These are phyloP conservation scores for Vitis cinerea DNA, from an alignment of 164 flowering plant genomes.

Conservation along the genomic window DNA sequence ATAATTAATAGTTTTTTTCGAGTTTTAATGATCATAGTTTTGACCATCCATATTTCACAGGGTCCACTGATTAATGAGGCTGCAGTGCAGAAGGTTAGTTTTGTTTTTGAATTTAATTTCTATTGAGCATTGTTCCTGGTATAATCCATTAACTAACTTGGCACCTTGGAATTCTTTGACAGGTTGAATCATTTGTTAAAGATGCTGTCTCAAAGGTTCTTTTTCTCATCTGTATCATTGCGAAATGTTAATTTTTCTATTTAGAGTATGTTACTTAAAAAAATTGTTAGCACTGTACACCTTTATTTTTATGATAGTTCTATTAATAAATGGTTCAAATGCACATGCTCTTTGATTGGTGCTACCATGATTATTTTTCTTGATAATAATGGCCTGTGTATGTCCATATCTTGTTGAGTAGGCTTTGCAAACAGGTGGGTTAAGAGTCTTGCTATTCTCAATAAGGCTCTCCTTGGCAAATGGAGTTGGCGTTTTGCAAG, in stretches of 20 bases:
- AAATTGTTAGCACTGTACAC: neutral
- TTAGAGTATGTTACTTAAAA: neutral
- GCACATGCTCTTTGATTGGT: neutral
- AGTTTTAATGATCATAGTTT: neutral
- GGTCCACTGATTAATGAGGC: constrained; percentile 97
- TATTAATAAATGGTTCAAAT: neutral
- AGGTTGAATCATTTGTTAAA: constrained; percentile 82
- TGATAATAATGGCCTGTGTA: neutral
- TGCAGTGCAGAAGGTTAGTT: constrained; percentile 74
- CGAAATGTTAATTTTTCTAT: neutral
- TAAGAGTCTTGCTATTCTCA: no score
- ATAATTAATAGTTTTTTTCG: neutral
- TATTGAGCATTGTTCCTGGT: neutral
- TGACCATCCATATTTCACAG: constrained; percentile 34
- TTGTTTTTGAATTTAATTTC: constrained; percentile 5
- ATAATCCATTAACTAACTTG: neutral
- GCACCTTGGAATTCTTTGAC: constrained; percentile 13
- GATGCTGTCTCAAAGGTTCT: constrained; percentile 89
- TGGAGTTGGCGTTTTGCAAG: no score
- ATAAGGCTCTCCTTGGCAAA: no score
- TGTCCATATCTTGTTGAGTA: neutral
- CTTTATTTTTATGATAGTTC: neutral
- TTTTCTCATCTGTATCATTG: constrained; percentile 9
- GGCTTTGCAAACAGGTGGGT: neutral
- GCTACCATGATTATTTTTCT: no score